A percentile compares a stretch with the other conserved stretches of the same genome.
Conservation (phyloP, 2,329 filamentous ascomycete species). For the Botrytis fragariae region DNA sequence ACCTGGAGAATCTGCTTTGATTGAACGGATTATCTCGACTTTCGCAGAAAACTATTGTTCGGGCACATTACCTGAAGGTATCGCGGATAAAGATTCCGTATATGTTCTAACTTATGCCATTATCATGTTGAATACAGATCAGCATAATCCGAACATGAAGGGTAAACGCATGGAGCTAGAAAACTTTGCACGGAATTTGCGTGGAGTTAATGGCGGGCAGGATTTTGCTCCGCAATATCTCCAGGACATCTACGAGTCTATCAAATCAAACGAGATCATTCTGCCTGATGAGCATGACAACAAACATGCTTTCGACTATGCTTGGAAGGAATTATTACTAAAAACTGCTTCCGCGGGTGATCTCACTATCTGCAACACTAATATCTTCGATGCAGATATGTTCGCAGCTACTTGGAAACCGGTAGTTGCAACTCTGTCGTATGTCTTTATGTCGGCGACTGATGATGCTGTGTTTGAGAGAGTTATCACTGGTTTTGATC, state of each 20-base stretch:
- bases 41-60: slow-evolving; percentile 85
- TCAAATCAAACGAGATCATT: slow-evolving; percentile 92
- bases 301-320: slow-evolving; percentile 93
- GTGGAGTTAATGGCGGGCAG: slow-evolving; percentile 80
- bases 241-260: slow-evolving; percentile 83
- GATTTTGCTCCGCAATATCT: slow-evolving; percentile 85
- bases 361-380: slow-evolving; percentile 79
- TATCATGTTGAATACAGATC: slow-evolving; percentile 96
- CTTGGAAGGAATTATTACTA: slow-evolving; percentile 89
- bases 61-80: slow-evolving; percentile 65
- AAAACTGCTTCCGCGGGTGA: slow-evolving; percentile 77
- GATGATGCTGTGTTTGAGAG: slow-evolving; percentile 94
- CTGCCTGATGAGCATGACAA: slow-evolving; percentile 96
- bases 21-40: slow-evolving; percentile 84
- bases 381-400: slow-evolving; percentile 96
- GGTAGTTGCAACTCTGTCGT: slow-evolving; percentile 89
- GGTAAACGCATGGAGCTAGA: slow-evolving; percentile 77
- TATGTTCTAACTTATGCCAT: slow-evolving; percentile 94
- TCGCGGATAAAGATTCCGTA: slow-evolving; percentile 82
- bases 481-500: slow-evolving; percentile 91
- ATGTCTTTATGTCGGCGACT: slow-evolving; percentile 98
- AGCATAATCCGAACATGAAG: slow-evolving; percentile 90
- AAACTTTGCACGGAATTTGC: slow-evolving; percentile 85
- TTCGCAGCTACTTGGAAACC: slow-evolving; percentile 95
- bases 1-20: slow-evolving; percentile 88